Base-by-base conservation (phyloP, 805 yeast species). In the Lachancea nothofagi region DNA sequence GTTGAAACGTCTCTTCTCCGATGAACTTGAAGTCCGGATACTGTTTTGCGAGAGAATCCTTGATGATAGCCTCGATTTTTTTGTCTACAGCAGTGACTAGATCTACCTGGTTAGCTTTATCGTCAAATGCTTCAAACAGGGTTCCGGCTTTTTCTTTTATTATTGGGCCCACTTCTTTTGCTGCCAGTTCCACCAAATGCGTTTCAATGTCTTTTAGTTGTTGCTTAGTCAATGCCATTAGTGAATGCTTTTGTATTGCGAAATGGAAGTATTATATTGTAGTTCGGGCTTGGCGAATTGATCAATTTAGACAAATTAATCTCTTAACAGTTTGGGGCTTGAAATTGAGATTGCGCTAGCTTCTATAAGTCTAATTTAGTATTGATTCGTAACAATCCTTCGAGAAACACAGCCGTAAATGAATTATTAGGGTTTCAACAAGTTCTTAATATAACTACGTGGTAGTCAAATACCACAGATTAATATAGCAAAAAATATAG, bases 1-100 rank as follows among this genome's bases (percentile, higher is more conserved):
- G 69, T 9, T 70, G 61, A 45, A 66, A 77, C 17, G 77, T 66
- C 54, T 78, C 84, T 52, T 78, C 84, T 21, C 83, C 84, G 53
- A 78, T 65, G 55, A 78, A 78, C 45, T 64, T 62, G 52, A 55
- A 78, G 15, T 60, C 54, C 9, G 83, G 82, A 50, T 64, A 78
- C 41, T 51, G 53, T 7, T 40, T 44, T 7, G 44, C 37, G 33
- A 74, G 54, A 15, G 46, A 52, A 3, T 44, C 42, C 15, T 48
- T 46, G 18, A 70, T 65, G 3, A 58, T 54, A 0, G 42, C 28
- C 53, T 78, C 84, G 6, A 78, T 78, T 9, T 68, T 66, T 47
- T 74, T 74, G 53, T 78, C 84, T 18, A 75, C 71, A 38, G 71
- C 77, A 3, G 84, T 78, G 8, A 78, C 84, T 18, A 78, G 59